Conservation (phyloP, 2,329 filamentous ascomycete species). For the Phialophora macrospora region DNA sequence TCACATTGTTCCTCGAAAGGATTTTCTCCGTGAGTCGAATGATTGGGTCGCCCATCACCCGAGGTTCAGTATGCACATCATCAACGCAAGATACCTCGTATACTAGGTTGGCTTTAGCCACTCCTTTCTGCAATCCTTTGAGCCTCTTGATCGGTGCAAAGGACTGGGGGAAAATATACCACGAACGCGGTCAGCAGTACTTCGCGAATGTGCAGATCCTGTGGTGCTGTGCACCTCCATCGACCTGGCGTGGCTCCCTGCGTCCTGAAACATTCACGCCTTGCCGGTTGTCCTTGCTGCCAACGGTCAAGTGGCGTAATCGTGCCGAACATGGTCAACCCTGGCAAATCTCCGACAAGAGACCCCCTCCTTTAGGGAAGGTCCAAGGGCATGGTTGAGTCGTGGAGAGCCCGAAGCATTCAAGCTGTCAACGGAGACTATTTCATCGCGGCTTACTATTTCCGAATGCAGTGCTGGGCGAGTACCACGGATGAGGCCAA, state of each 20-base stretch:
- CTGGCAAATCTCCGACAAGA: conserved; percentile 33
- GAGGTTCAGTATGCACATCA: conserved; percentile 29
- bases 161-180: neutral
- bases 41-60: conserved; percentile 28
- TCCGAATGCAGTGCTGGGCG: conserved; percentile 18
- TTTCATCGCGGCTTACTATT: conserved; percentile 24
- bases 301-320: conserved; percentile 30
- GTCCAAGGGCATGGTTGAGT: conserved; percentile 18
- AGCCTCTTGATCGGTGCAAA: conserved; percentile 34
- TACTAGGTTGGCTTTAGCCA: conserved; percentile 29
- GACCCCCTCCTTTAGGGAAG: conserved; percentile 10
- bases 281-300: conserved; percentile 12
- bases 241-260: conserved; percentile 2
- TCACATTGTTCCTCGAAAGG: conserved; percentile 17
- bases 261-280: conserved; percentile 27
- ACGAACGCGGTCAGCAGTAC: neutral
- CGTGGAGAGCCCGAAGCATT: conserved; percentile 21
- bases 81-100: conserved; percentile 23
- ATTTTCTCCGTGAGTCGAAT: conserved; percentile 29
- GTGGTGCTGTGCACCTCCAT: conserved; percentile 1
- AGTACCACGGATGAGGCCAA: conserved; percentile 24
- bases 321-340: conserved; percentile 21
- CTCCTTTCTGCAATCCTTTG: conserved; percentile 39
- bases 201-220: neutral
- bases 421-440: conserved; percentile 17